Percentiles rank a stretch among this genome's conserved stretches.
Evolutionary conservation across 495 filamentous ascomycete species (phyloP).

Genomic region (Neurospora pannonica): DNA sequence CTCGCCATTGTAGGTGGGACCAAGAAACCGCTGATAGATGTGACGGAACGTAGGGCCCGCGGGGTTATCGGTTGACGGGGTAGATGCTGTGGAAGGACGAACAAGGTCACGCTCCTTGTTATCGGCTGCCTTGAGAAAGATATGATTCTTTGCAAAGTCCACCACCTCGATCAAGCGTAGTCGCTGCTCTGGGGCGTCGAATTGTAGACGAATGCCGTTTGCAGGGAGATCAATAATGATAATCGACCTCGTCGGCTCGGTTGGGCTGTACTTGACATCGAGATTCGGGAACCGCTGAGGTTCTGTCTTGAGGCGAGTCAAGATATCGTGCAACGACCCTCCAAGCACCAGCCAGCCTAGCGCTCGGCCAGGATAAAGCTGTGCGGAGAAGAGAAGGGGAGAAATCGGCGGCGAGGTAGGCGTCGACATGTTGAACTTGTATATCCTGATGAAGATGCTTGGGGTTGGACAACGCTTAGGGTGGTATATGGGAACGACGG

Average conservation of each 20-base stretch:
- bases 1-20: slow-evolving; percentile 86
- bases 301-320: slow-evolving; percentile 77
- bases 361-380: slow-evolving; percentile 65
- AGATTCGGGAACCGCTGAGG: slow-evolving; percentile 72
- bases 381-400: slow-evolving; percentile 52
- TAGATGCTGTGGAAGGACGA: slow-evolving; percentile 42
- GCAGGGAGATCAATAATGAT: slow-evolving; percentile 63
- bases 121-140: slow-evolving; percentile 69
- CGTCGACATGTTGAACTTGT: slow-evolving; percentile 32
- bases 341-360: slow-evolving; percentile 81
- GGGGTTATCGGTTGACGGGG: slow-evolving; percentile 24
- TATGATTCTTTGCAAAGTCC: slow-evolving; percentile 77
- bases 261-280: slow-evolving; percentile 64
- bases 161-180: slow-evolving; percentile 82
- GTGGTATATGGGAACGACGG: not conserved
- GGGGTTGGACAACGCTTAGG: not conserved
- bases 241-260: slow-evolving; percentile 60
- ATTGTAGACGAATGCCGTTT: slow-evolving; percentile 83
- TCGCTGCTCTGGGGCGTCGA: slow-evolving; percentile 88
- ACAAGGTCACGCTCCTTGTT: slow-evolving; percentile 72
- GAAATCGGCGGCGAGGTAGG: slow-evolving; percentile 58
- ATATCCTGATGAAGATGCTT: not conserved
- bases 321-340: slow-evolving; percentile 77
- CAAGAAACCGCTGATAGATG: slow-evolving; percentile 84
- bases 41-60: slow-evolving; percentile 77